phyloP scores from a whole-genome alignment of 306 rosid genomes.

The Leucaena leucocephala region DNA sequence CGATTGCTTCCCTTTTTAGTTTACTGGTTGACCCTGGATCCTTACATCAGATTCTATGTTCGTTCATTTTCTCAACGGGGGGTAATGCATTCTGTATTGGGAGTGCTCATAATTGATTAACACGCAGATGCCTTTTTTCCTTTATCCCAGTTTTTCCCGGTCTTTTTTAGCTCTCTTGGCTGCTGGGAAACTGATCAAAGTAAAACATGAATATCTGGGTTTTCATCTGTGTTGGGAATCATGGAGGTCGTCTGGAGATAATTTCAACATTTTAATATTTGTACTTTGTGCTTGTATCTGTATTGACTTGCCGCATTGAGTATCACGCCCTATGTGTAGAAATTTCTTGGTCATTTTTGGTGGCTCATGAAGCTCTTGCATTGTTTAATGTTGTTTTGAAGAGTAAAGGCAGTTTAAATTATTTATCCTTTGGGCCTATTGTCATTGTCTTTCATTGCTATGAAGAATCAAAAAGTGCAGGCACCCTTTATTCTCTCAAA shows the following conservation, averaged over 20 bases:
- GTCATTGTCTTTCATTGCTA: too few species aligned
- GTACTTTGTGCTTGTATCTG: constrained; percentile 19
- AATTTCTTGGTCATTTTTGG: constrained; percentile 18
- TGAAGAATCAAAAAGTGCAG: too few species aligned
- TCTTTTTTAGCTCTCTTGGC: neutral
- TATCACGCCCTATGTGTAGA: constrained; percentile 17
- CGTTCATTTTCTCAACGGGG: neutral
- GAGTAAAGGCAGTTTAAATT: neutral
- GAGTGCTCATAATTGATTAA: constrained; percentile 10
- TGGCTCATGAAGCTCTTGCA: constrained; percentile 19
- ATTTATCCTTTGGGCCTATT: constrained; percentile 13
- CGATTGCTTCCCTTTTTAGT: constrained; percentile 19
- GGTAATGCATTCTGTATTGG: constrained; percentile 13
- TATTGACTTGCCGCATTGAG: constrained; percentile 34
- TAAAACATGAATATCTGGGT: constrained; percentile 17
- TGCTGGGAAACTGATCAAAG: constrained; percentile 31
- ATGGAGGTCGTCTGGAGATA: constrained; percentile 24
- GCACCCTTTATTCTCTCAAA: neutral
- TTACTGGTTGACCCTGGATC: constrained; percentile 49
- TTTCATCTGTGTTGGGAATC: constrained; percentile 31
- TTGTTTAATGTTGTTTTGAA: constrained; percentile 26
- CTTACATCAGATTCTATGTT: constrained; percentile 26
- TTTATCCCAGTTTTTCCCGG: neutral
- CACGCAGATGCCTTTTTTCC: neutral
- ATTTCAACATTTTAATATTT: constrained; percentile 6